These are phyloP conservation scores for Chaetomiaceae sp. DNA, from an alignment of 2,329 filamentous ascomycete genomes.

Conservation along the genomic window DNA sequence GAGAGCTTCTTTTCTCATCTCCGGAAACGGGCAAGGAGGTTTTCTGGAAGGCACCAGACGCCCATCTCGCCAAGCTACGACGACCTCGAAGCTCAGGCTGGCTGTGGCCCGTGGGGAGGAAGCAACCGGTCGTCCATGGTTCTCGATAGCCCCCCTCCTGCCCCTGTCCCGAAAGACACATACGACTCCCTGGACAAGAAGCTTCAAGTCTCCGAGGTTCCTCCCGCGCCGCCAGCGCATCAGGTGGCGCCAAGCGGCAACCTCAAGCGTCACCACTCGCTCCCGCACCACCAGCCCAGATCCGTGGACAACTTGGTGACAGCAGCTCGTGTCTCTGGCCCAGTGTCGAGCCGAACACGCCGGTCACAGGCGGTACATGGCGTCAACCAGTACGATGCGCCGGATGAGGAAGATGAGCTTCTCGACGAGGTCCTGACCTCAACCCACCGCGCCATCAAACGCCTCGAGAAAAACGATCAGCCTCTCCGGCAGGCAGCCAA, in stretches of 20 bases:
- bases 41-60: conserved; percentile 86
- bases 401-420: conserved; percentile 94
- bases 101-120: conserved; percentile 84
- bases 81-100: conserved; percentile 88
- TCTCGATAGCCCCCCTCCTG: conserved; percentile 54
- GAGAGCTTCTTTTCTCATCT: conserved; percentile 98
- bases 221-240: conserved; percentile 52
- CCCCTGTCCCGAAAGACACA: conserved; percentile 49
- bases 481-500: conserved; percentile 59
- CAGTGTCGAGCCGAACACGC: conserved; percentile 75
- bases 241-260: conserved; percentile 47
- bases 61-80: conserved; percentile 75
- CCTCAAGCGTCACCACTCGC: conserved; percentile 62
- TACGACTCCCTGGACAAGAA: conserved; percentile 60
- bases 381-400: conserved; percentile 83
- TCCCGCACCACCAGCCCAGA: conserved; percentile 58
- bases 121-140: conserved; percentile 81
- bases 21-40: conserved; percentile 82
- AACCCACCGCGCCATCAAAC: conserved; percentile 69
- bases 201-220: conserved; percentile 45
- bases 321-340: conserved; percentile 50
- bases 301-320: conserved; percentile 60
- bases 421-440: conserved; percentile 82
- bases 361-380: conserved; percentile 71
- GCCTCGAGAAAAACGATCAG: conserved; percentile 56